Evolutionary conservation across 1,284 basidiomycete species (phyloP).

Genomic region (Microstroma glucosiphilum): DNA sequence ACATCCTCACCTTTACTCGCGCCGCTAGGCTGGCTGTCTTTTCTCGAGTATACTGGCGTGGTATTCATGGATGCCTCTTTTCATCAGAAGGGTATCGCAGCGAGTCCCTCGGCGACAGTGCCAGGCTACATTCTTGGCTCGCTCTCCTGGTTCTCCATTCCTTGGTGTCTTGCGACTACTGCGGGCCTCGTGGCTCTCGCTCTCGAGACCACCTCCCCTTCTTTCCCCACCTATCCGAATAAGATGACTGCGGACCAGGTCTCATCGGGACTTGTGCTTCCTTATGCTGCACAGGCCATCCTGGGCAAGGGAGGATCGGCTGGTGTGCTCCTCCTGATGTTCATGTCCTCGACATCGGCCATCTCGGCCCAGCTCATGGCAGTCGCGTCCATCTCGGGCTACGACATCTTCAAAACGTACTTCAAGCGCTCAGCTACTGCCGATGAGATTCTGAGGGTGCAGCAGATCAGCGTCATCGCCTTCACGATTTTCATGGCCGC

Average conservation of each 20-base stretch:
- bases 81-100: slow-evolving; percentile 41
- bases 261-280: slow-evolving; percentile 35
- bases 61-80: slow-evolving; percentile 33
- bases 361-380: slow-evolving; percentile 35
- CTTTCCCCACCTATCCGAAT: slow-evolving; percentile 39
- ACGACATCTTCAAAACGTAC: slow-evolving; percentile 36
- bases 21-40: slow-evolving; percentile 11
- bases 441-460: slow-evolving; percentile 27
- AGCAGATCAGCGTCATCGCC: slow-evolving; percentile 37
- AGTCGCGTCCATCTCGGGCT: slow-evolving; percentile 30
- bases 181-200: slow-evolving; percentile 38
- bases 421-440: slow-evolving; percentile 27
- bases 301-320: slow-evolving; percentile 36
- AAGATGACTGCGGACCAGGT: slow-evolving; percentile 30
- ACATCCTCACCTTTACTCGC: not conserved
- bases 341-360: slow-evolving; percentile 43
- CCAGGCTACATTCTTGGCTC: slow-evolving; percentile 41
- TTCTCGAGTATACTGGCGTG: slow-evolving; percentile 38
- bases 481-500: slow-evolving; percentile 44
- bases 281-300: slow-evolving; percentile 39
- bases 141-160: slow-evolving; percentile 39
- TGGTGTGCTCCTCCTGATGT: slow-evolving; percentile 36
- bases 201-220: slow-evolving; percentile 29
- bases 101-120: slow-evolving; percentile 32
- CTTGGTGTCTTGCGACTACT: slow-evolving; percentile 37